Evolutionary conservation across 805 yeast genomes (phyloP).

Genomic region (Henningerozyma blattae): DNA sequence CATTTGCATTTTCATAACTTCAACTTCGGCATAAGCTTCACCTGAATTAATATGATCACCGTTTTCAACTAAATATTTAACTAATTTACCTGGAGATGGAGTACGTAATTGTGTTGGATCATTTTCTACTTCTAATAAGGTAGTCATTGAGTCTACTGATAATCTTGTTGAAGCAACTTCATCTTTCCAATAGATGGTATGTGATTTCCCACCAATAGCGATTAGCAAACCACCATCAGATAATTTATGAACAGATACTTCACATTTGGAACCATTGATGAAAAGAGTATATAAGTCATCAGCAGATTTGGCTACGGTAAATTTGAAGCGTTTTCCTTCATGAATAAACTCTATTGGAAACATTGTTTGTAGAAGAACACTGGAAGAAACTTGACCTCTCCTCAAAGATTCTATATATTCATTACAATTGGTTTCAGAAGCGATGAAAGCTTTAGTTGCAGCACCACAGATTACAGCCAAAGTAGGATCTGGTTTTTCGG

Average conservation of each 20-base stretch:
- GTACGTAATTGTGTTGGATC: slow-evolving; percentile 98
- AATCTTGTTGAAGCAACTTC: slow-evolving; percentile 92
- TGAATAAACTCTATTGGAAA: slow-evolving; percentile 92
- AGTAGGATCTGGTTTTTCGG: slow-evolving; percentile 89
- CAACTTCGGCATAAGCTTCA: slow-evolving; percentile 95
- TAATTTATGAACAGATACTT: slow-evolving; percentile 76
- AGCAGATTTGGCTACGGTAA: slow-evolving; percentile 91
- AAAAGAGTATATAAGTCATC: slow-evolving; percentile 76
- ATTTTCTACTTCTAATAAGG: slow-evolving; percentile 85
- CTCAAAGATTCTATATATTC: slow-evolving; percentile 71
- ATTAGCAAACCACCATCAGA: slow-evolving; percentile 91
- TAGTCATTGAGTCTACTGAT: slow-evolving; percentile 91
- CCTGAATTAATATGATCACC: slow-evolving; percentile 91
- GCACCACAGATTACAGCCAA: slow-evolving; percentile 96
- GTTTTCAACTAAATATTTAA: slow-evolving; percentile 82
- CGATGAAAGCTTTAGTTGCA: slow-evolving; percentile 84
- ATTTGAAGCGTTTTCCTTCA: slow-evolving; percentile 85
- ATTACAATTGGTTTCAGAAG: slow-evolving; percentile 54
- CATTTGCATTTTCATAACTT: slow-evolving; percentile 99
- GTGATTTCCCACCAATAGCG: slow-evolving; percentile 85
- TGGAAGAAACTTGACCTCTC: slow-evolving; percentile 90
- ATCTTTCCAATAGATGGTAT: slow-evolving; percentile 94
- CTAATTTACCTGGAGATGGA: slow-evolving; percentile 97
- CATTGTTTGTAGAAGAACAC: slow-evolving; percentile 69
- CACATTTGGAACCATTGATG: slow-evolving; percentile 84